These are phyloP conservation scores for Mycena sanguinolenta DNA, from an alignment of 768 basidiomycete genomes.

Conservation along the genomic window DNA sequence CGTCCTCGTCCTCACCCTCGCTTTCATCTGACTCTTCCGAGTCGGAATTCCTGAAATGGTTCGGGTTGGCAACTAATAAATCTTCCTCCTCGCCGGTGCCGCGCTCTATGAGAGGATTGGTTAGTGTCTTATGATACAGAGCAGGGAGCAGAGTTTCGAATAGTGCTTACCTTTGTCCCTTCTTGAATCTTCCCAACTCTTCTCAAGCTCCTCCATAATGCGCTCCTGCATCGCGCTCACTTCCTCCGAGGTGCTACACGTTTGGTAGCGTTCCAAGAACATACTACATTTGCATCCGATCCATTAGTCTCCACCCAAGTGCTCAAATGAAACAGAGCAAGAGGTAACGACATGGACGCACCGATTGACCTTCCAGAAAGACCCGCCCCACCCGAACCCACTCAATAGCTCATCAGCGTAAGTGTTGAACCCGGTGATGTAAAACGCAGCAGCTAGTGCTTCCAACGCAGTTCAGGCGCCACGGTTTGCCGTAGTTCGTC, in stretches of 20 bases:
- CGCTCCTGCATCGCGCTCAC: slow-evolving; percentile 71
- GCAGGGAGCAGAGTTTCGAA: not conserved
- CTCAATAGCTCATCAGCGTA: slow-evolving; percentile 85
- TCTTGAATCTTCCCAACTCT: slow-evolving; percentile 70
- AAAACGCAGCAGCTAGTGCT: slow-evolving; percentile 94
- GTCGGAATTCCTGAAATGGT: slow-evolving; percentile 54
- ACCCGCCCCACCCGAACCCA: slow-evolving; percentile 92
- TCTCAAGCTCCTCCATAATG: slow-evolving; percentile 79
- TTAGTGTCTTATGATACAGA: not conserved
- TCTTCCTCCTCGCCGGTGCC: slow-evolving; percentile 62
- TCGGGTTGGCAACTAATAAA: slow-evolving; percentile 78
- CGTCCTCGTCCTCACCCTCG: slow-evolving; percentile 33
- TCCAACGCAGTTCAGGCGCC: slow-evolving; percentile 96
- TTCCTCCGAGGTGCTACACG: slow-evolving; percentile 73
- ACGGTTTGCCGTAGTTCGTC: slow-evolving; percentile 98
- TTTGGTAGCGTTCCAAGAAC: slow-evolving; percentile 82
- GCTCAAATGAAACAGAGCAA: no score
- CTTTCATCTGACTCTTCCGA: slow-evolving; percentile 44
- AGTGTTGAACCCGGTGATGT: slow-evolving; percentile 87
- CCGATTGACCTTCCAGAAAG: slow-evolving; percentile 91
- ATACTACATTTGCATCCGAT: slow-evolving; percentile 49
- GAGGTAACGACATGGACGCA: no score
- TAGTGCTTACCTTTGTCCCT: slow-evolving; percentile 61
- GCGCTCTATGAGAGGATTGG: slow-evolving; percentile 34
- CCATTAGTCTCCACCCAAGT: not conserved